A percentile compares a stretch with the other conserved stretches of the same genome.
These are phyloP conservation scores for Diaporthe ilicicola DNA, from an alignment of 2,329 filamentous ascomycete genomes.

Conservation along the genomic window DNA sequence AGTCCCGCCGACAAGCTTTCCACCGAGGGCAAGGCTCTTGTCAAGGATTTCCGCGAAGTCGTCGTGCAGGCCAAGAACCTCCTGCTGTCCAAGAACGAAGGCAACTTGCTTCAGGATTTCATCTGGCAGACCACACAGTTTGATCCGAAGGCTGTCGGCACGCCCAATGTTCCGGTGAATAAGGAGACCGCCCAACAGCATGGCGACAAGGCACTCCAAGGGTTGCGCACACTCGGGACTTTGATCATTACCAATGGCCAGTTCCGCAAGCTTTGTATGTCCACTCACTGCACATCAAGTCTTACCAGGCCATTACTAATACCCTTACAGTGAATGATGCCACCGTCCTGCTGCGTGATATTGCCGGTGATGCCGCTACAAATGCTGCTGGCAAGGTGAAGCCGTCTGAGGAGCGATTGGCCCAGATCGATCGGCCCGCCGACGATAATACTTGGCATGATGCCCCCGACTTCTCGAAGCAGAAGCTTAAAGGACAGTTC, in stretches of 20 bases:
- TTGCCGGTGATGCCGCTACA: constrained; percentile 87
- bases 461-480: constrained; percentile 76
- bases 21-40: constrained; percentile 79
- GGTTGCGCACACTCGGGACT: constrained; percentile 86
- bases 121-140: constrained; percentile 91
- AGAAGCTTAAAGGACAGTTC: constrained; percentile 73
- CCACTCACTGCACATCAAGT: background rate
- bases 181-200: constrained; percentile 85
- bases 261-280: constrained; percentile 87
- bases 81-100: constrained; percentile 91
- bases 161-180: constrained; percentile 73
- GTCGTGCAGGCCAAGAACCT: constrained; percentile 86
- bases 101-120: constrained; percentile 94
- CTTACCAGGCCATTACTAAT: constrained; percentile 28
- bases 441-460: constrained; percentile 96
- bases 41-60: constrained; percentile 80
- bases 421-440: constrained; percentile 83
- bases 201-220: constrained; percentile 82
- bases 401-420: constrained; percentile 79
- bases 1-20: constrained; percentile 82
- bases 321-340: constrained; percentile 73
- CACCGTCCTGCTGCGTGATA: constrained; percentile 82
- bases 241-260: constrained; percentile 95
- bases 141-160: constrained; percentile 66
- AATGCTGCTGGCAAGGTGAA: constrained; percentile 80